Evolutionary conservation across 495 filamentous ascomycete genomes (phyloP), one percentile per base, ranked within the genome.

Genomic region (Podospora conica): DNA sequence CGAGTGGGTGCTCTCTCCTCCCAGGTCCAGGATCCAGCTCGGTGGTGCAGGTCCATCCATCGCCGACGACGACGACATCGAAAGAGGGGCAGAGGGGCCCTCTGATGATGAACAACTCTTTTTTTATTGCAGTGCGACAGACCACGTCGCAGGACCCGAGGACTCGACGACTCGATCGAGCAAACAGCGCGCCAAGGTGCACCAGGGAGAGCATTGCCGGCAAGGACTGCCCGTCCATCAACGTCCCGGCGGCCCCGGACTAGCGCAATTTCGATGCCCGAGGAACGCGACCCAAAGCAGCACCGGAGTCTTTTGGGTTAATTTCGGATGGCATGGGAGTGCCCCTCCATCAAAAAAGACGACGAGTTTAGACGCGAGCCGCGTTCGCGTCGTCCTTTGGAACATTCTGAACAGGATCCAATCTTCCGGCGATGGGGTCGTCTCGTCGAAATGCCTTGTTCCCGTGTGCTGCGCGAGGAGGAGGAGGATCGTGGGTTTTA

Each of bases 231-330:
- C 25, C 27, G 29, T 28, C 60, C 60, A 62, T 55, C 40, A 63
- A 63, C 61, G 61, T 55, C 25, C 61, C 61, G 61, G 61, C 61
- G 61, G 70, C 70, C 70, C 70, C 68, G 63, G 68, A 68, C 66
- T 72, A 72, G 70, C 64, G 70, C 62, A 72, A 72, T 72, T 69
- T 72, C 61, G 61, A 40, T 21, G 61, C 61, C 40, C 55, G 61
- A 55, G 27, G 24, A 55, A 63, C 61, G 61, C 61, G 61, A 63
- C 61, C 61, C 61, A 63, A 63, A 63, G 61, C 61, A 63, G 61
- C 48, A n/a, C 61, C 59, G 61, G 61, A 63, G 40, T 27, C 31
- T 59, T 59, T 4, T 63, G 61, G 48, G 23, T 63, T 63, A 72
- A 70, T 68, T 65, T 72, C 68, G 63, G 63, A 66, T 61, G 68